Evolutionary conservation across 2,329 filamentous ascomycete genomes (phyloP), one percentile per base, ranked within the genome.

Genomic region (Penicillium thymicola): DNA sequence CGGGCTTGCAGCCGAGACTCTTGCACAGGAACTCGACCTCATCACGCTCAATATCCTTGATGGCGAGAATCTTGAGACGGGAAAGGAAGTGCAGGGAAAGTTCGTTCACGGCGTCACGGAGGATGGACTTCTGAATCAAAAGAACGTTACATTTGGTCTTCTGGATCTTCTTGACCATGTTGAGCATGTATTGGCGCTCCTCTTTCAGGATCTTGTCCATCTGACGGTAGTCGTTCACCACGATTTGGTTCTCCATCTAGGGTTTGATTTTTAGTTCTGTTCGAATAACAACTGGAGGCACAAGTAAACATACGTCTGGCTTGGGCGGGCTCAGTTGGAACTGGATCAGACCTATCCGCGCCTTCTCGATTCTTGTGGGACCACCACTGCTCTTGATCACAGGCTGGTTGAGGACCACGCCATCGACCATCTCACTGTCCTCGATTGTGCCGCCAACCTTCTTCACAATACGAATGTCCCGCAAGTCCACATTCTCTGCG

Each of bases 131-230:
- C 73, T 99, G 94, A 67, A 99, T 97, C 65, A 99, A 82, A 43
- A 97, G 86, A 42, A 99, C 94, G 70, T 99, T 99, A 81, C 94
- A 99, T 82, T 97, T 99, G 66, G 94, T 92, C 84, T 97, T 99
- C 81, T 97, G 97, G 78, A 99, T 99, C 84, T 97, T 99, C 85
- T 99, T 97, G 73, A 95, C 92, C 86, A 99, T 90, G 82, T 97
- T 97, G 57, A 99, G 85, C 63, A 99, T 85, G 78, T 99, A 99
- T 67, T 94, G 90, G 66, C 94, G 90, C 81, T 99, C 94, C 79
- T 99, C 94, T 80, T 99, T 99, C 67, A 99, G 85, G 65, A 99
- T 99, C 84, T 97, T 99, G 82, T 99, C 94, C 94, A 99, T 99
- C 76, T 99, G 94, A 72, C 94, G 86, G 83, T 99, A 99, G 81